Evolutionary conservation across 768 basidiomycete genomes (phyloP).

Genomic region (Lactarius hatsudake): DNA sequence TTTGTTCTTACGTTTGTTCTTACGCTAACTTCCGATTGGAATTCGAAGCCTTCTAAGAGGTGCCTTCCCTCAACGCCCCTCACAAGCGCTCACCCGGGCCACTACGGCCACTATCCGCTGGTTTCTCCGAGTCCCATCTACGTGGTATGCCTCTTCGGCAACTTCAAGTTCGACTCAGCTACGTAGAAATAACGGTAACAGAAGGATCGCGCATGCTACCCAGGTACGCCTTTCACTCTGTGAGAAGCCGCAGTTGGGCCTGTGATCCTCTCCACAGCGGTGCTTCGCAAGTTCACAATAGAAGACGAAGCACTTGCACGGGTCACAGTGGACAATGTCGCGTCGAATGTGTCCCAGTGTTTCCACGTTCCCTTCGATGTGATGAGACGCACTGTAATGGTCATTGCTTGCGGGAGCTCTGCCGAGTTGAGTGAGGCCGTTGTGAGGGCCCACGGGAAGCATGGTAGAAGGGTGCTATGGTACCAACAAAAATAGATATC

Average conservation of each 20-base stretch:
- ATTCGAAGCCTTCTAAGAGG: not conserved
- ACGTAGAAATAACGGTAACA: not conserved
- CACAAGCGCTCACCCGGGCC: no score
- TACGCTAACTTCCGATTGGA: not conserved
- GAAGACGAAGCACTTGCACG: not conserved
- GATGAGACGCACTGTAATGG: not conserved
- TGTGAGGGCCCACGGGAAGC: not conserved
- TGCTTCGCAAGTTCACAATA: not conserved
- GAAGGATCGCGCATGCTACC: no score
- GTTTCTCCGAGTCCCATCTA: no score
- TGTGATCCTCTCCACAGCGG: not conserved
- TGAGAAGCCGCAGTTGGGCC: not conserved
- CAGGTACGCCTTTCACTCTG: not conserved
- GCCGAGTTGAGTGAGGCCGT: not conserved
- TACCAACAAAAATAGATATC: not conserved
- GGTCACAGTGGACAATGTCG: not conserved
- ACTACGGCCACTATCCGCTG: no score
- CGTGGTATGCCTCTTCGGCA: no score
- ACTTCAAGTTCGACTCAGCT: not conserved
- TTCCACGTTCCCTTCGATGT: not conserved
- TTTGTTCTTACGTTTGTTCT: no score
- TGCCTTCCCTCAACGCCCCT: no score
- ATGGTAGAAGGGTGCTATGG: not conserved
- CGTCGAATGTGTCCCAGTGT: not conserved
- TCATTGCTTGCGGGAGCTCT: not conserved